Conservation (phyloP, 2,329 filamentous ascomycete genomes). For the Penicillium sp. region DNA sequence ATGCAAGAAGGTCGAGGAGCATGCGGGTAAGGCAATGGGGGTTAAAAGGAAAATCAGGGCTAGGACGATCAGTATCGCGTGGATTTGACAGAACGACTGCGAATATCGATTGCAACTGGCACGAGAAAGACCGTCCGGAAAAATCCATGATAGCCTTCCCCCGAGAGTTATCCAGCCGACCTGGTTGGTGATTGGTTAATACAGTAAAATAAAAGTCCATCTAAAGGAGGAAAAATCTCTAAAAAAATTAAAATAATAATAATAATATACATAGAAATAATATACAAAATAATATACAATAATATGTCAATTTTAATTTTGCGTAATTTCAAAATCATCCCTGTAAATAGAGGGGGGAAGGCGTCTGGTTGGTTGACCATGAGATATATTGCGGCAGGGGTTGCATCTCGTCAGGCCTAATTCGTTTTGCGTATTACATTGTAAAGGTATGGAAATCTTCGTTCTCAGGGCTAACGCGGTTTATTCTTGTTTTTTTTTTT, state of each 20-base stretch:
- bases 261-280: constrained; percentile 17
- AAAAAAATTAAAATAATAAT: constrained; percentile 12
- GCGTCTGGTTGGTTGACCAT: constrained; percentile 30
- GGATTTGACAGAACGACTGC: constrained; percentile 21
- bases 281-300: background rate
- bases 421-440: constrained; percentile 22
- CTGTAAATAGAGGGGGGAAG: constrained; percentile 27
- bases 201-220: constrained; percentile 2
- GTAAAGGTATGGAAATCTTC: constrained; percentile 17
- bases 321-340: constrained; percentile 19
- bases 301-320: constrained; percentile 4
- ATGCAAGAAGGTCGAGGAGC: constrained; percentile 23
- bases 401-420: constrained; percentile 25
- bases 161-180: constrained; percentile 18
- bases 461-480: constrained; percentile 2
- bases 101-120: constrained; percentile 30
- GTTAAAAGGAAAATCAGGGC: constrained; percentile 29
- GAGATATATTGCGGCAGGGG: constrained; percentile 34
- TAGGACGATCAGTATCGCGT: constrained; percentile 23
- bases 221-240: constrained; percentile 14
- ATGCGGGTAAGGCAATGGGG: constrained; percentile 33
- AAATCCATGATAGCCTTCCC: constrained; percentile 30
- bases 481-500: background rate
- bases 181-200: constrained; percentile 19
- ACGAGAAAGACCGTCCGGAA: constrained; percentile 23